These are phyloP conservation scores for Carpinus fangiana DNA, from an alignment of 306 rosid species.

Conservation along the genomic window DNA sequence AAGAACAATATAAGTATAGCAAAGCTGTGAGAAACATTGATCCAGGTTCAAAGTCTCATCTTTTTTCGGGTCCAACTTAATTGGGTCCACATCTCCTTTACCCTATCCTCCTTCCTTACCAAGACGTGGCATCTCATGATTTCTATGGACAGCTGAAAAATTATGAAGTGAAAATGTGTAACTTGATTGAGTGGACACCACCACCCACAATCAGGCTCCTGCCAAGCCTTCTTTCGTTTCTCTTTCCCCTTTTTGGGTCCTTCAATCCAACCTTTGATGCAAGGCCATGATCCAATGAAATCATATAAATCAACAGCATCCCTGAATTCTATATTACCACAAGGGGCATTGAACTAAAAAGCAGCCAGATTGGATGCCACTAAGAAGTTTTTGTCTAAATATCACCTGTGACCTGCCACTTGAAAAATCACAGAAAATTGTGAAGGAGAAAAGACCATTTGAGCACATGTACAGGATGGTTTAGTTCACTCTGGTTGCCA, in stretches of 20 bases:
- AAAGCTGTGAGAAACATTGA: not conserved
- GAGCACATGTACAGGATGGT: not conserved
- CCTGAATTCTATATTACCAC: not conserved
- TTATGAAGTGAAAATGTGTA: not conserved
- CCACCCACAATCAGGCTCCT: not conserved
- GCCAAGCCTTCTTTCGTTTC: not conserved
- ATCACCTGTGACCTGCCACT: not conserved
- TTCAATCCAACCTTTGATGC: not conserved
- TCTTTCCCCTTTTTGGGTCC: not conserved
- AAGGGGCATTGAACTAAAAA: not conserved
- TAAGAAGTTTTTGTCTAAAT: not conserved
- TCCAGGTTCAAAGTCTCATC: not conserved
- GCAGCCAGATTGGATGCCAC: not conserved
- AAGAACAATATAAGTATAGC: not conserved
- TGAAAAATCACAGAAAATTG: not conserved
- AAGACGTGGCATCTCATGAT: not conserved
- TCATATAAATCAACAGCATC: not conserved
- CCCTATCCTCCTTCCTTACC: not conserved
- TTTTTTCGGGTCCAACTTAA: not conserved
- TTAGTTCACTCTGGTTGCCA: too few relatives aligned
- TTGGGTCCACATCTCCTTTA: not conserved
- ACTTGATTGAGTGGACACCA: conserved; percentile 20
- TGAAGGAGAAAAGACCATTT: not conserved
- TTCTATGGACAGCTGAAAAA: not conserved
- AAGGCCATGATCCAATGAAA: not conserved